Evolutionary conservation across 345 rosid species (phyloP).

Genomic region (thale cress (Arabidopsis thaliana)): TAIR10.1 NC_003070.9:337501-338000

Average conservation of each 20-base stretch:
- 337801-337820: conserved; percentile 2
- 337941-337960: conserved; percentile 15
- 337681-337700: background rate
- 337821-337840: conserved; percentile 28
- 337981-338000: conserved; percentile 12
- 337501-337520: conserved; percentile 94
- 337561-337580: conserved; percentile 99
- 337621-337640: conserved; percentile 49
- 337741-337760: background rate
- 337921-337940: conserved; percentile 11
- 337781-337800: background rate
- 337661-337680: background rate
- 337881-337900: background rate
- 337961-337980: conserved; percentile 42
- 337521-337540: conserved; percentile 87
- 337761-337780: background rate
- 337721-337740: background rate
- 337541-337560: conserved; percentile 79
- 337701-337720: conserved; percentile 13
- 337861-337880: conserved; percentile 11
- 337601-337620: conserved; percentile 42
- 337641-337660: background rate
- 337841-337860: conserved; percentile 41
- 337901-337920: background rate
- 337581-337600: conserved; percentile 66